Evolutionary conservation across 2,329 filamentous ascomycete genomes (phyloP).

Genomic region (Beauveria sp.): DNA sequence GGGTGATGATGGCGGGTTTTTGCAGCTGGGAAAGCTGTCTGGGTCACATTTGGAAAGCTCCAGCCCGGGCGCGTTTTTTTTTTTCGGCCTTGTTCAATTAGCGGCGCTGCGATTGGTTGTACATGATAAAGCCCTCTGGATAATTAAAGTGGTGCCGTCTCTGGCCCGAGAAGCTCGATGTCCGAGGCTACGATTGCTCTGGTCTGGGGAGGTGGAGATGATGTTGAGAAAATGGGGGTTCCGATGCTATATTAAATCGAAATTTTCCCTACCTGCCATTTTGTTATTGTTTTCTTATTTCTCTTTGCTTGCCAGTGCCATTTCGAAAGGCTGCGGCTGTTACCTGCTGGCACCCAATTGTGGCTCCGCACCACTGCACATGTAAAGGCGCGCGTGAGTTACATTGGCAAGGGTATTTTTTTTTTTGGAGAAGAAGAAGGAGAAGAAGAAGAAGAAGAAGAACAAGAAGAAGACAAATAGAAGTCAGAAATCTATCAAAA

Average conservation of each 20-base stretch:
- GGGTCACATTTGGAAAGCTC: background rate
- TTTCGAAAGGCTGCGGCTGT: no score
- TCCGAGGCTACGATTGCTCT: background rate
- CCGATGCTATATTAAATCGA: background rate
- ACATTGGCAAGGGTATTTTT: no score
- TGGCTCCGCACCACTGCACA: no score
- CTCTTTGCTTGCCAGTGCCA: no score
- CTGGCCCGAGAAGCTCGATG: background rate
- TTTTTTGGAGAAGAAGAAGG: no score
- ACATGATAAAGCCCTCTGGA: background rate
- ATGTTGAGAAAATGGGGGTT: background rate
- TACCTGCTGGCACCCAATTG: no score
- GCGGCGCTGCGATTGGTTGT: slow-evolving; percentile 5
- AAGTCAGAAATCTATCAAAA: no score
- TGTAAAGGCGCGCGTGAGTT: no score
- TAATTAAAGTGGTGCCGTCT: background rate
- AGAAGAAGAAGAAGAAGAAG: no score
- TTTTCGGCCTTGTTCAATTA: background rate
- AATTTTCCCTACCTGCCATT: background rate
- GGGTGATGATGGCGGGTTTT: background rate
- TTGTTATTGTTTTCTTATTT: background rate
- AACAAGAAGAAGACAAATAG: no score
- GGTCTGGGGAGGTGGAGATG: background rate
- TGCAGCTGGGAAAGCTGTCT: background rate
- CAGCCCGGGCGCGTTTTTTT: slow-evolving; percentile 9